A percentile compares a stretch with the other conserved stretches of the same genome.
Evolutionary conservation across 2,329 filamentous ascomycete species (phyloP).

Genomic region (Rosellinia necatrix): DNA sequence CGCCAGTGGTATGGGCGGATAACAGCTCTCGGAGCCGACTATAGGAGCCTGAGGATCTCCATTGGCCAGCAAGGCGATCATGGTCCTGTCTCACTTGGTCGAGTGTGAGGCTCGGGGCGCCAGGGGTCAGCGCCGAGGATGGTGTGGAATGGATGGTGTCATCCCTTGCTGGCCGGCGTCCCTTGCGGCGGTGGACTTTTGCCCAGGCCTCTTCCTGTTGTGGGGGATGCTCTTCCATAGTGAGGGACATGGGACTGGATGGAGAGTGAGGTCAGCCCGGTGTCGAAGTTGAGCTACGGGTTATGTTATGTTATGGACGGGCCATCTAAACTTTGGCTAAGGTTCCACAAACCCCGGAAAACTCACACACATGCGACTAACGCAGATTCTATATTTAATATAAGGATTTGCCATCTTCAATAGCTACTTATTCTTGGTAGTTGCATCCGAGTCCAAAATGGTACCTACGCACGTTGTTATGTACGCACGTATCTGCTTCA

Average conservation of each 20-base stretch:
- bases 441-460: too few species aligned
- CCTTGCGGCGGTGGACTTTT: conserved; percentile 30
- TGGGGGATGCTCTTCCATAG: not conserved
- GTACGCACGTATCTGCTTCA: too few species aligned
- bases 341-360: too few species aligned
- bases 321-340: too few species aligned
- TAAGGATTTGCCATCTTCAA: too few species aligned
- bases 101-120: conserved; percentile 29
- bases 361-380: too few species aligned
- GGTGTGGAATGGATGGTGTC: not conserved
- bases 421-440: too few species aligned
- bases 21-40: conserved; percentile 44
- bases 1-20: conserved; percentile 13
- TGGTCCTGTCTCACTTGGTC: conserved; percentile 35
- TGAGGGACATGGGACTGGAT: not conserved
- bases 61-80: conserved; percentile 31
- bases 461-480: too few species aligned
- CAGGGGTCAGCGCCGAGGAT: not conserved
- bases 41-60: conserved; percentile 39
- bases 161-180: conserved; percentile 14
- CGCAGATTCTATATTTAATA: too few species aligned
- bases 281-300: too few species aligned
- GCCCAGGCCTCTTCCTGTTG: conserved; percentile 32
- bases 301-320: too few species aligned
- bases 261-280: too few species aligned